A percentile compares a stretch with the other conserved stretches of the same genome.
Evolutionary conservation across 2,329 filamentous ascomycete species (phyloP).

Genomic region (Stachybotrys echinatus): DNA sequence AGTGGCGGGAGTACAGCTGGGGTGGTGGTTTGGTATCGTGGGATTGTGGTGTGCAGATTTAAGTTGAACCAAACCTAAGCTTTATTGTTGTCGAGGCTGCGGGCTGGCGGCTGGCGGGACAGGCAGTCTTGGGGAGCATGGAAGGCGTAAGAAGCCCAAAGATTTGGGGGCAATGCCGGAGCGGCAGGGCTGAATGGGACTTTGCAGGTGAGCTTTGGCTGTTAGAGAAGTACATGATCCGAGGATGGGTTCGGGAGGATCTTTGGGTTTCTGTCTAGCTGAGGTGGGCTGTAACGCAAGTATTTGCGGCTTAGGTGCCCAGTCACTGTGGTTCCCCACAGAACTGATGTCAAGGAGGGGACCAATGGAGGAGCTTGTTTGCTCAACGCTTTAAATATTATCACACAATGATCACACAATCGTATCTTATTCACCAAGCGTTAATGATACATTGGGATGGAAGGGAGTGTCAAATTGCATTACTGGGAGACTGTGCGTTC

Average conservation of each 20-base stretch:
- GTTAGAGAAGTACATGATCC: not conserved
- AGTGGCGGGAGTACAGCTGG: no score
- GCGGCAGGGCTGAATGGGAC: constrained; percentile 7
- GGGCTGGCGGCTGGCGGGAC: constrained; percentile 1
- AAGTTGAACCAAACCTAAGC: not conserved
- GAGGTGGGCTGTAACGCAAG: no score
- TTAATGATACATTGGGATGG: no score
- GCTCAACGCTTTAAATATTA: no score
- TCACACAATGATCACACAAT: no score
- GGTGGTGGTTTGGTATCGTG: not conserved
- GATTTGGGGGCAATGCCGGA: constrained; percentile 15
- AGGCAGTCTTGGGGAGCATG: constrained; percentile 9
- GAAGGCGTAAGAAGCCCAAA: constrained; percentile 40
- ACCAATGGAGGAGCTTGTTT: not conserved
- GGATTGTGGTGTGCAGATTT: not conserved
- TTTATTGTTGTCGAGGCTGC: constrained; percentile 1
- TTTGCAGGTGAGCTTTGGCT: not conserved
- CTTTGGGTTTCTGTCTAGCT: not conserved
- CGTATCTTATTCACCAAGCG: no score
- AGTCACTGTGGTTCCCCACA: not conserved
- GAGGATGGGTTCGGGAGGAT: not conserved
- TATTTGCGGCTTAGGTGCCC: not conserved
- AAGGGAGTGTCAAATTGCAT: no score
- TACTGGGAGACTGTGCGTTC: no score
- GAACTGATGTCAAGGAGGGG: not conserved